Base-by-base conservation (phyloP, 768 basidiomycete species). In the Panus rudis region DNA sequence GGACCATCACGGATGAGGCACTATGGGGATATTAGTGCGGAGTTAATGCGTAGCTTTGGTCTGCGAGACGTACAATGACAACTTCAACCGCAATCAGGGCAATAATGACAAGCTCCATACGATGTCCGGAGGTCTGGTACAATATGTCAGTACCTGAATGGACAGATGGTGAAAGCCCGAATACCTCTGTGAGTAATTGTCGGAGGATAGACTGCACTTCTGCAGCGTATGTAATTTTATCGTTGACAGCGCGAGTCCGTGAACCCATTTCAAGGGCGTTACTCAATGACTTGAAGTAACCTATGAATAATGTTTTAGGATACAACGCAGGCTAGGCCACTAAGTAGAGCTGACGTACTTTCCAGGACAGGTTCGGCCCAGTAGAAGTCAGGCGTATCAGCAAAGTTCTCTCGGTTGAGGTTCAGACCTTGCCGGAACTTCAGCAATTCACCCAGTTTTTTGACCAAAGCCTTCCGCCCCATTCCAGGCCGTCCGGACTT, bases 101-200 rank as follows among this genome's bases (percentile, higher is more conserved):
- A 51, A 97, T 98, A 59, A 97, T 97, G 49, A 97, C 86, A 4
- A 94, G 69, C 64, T 98, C 94, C 86, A 98, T 92, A 2, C 86
- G 80, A 56, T 96, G 90, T 2, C 75, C 78, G 4, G 87, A 89
- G 3, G 90, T 88, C 88, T 94, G 53, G 8, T 48, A 38, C 39
- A 39, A 8, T 23, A 26, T 24, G 44, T 22, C 17, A 31, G 22
- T 40, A 43, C 20, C 2, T 12, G 23, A 10, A 3, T 22, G 20
- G 22, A 14, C 22, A 45, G 17, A 48, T 39, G 14, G 32, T 16
- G 6, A 25, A 10, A 27, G 14, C 24, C 16, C 27, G 48, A 52
- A 31, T 55, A 84, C 91, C 72, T 93, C 91, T 0, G 91, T 92
- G 22, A 96, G 69, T 11, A 97, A 68, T 48, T 94, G 91, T 38